phyloP scores from a whole-genome alignment of 345 rosid species.

The Toxicodendron radicans region DNA sequence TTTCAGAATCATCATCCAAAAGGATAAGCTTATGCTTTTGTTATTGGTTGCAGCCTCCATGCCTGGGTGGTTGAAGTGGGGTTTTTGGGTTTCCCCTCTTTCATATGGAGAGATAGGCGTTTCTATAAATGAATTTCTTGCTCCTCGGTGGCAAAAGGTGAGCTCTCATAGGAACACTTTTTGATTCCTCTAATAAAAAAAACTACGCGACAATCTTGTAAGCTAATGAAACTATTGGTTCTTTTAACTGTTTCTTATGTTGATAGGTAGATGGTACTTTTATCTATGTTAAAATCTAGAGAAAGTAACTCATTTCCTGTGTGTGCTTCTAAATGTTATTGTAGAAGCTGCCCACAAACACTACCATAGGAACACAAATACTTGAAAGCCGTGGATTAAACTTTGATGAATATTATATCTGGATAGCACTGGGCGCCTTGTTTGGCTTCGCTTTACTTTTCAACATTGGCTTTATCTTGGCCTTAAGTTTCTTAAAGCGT shows the following conservation, averaged over 20 bases:
- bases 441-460: conserved; percentile 50
- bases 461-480: conserved; percentile 50
- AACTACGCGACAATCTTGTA: too few relatives aligned
- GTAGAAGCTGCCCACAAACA: conserved; percentile 37
- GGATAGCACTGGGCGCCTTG: conserved; percentile 37
- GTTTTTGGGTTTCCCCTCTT: too few relatives aligned
- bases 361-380: conserved; percentile 51
- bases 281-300: too few relatives aligned
- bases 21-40: too few relatives aligned
- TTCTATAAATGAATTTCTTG: conserved; percentile 60
- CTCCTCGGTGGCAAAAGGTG: conserved; percentile 73
- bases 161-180: not conserved
- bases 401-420: too few relatives aligned
- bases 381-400: conserved; percentile 43
- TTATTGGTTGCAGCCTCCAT: too few relatives aligned
- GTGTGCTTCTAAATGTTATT: not conserved
- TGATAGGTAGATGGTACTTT: too few relatives aligned
- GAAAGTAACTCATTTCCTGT: not conserved
- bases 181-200: too few relatives aligned
- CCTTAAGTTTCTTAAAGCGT: conserved; percentile 32
- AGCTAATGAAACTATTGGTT: not conserved
- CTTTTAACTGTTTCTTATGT: not conserved
- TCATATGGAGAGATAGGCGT: conserved; percentile 69
- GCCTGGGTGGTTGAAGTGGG: too few relatives aligned
- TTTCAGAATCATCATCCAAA: too few relatives aligned